Percentiles rank a stretch among this genome's conserved stretches.
These are phyloP conservation scores for Trametes pubescens DNA, from an alignment of 1,284 basidiomycete species.

Conservation along the genomic window DNA sequence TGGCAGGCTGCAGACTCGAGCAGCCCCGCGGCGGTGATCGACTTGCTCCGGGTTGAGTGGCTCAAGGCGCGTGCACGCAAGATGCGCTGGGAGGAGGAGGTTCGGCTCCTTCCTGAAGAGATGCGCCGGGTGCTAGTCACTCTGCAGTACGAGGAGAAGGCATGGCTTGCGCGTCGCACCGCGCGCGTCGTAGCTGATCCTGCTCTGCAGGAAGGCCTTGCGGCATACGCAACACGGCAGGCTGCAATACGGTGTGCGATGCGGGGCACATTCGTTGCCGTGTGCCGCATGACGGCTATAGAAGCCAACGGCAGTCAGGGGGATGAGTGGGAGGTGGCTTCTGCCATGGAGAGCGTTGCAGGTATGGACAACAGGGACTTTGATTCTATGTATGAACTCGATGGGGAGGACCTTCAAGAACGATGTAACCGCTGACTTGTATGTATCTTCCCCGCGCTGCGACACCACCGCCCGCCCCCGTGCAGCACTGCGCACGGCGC, in stretches of 20 bases:
- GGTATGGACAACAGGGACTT: not conserved
- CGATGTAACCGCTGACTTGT: too few relatives aligned
- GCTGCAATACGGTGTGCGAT: not conserved
- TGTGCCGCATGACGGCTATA: not conserved
- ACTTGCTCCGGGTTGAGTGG: constrained; percentile 17
- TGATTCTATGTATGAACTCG: not conserved
- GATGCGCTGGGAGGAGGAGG: constrained; percentile 46
- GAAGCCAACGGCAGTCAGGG: not conserved
- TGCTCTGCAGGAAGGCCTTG: not conserved
- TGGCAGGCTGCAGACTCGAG: not conserved
- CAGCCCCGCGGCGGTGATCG: not conserved
- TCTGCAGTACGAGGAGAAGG: not conserved
- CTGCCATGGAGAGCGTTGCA: not conserved
- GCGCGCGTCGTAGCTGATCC: not conserved
- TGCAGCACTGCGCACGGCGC: too few relatives aligned
- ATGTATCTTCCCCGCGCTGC: too few relatives aligned
- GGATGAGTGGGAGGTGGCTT: not conserved
- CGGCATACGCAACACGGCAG: not conserved
- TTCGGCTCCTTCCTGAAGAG: constrained; percentile 44
- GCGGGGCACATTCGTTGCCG: not conserved
- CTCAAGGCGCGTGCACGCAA: constrained; percentile 29
- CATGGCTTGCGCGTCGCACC: not conserved
- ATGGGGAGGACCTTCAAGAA: not conserved
- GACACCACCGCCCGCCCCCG: too few relatives aligned
- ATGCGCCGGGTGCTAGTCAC: constrained; percentile 34